Conservation (phyloP, 148 eudicot genomes). For the Salicornia ramosissima region DNA sequence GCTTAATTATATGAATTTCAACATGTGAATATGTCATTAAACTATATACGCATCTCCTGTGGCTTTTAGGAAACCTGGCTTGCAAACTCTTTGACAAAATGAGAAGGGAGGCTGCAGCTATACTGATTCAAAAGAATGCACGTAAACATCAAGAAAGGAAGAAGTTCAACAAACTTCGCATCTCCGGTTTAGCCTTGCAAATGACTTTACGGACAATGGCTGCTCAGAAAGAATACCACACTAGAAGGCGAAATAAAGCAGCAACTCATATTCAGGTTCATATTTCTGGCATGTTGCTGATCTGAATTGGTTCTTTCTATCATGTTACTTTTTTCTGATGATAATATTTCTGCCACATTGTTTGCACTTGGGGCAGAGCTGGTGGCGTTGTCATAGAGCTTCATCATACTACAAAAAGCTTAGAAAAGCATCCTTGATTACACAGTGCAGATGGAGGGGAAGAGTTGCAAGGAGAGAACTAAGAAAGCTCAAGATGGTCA, state of each 20-base stretch:
- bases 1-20: neutral
- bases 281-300: slow-evolving; percentile 11
- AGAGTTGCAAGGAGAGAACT: slow-evolving; percentile 64
- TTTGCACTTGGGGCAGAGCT: slow-evolving; percentile 38
- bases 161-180: slow-evolving; percentile 46
- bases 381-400: slow-evolving; percentile 77
- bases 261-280: slow-evolving; percentile 70
- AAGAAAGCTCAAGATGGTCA: slow-evolving; percentile 85
- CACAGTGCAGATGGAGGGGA: slow-evolving; percentile 96
- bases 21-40: neutral
- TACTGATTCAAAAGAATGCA: slow-evolving; percentile 56
- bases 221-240: slow-evolving; percentile 59
- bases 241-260: slow-evolving; percentile 66
- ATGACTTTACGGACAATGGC: slow-evolving; percentile 66
- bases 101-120: slow-evolving; percentile 75
- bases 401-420: slow-evolving; percentile 61
- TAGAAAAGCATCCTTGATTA: slow-evolving; percentile 56
- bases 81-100: slow-evolving; percentile 43
- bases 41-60: slow-evolving; percentile 13
- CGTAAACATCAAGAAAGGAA: slow-evolving; percentile 55
- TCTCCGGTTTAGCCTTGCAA: slow-evolving; percentile 63
- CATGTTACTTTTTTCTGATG: neutral
- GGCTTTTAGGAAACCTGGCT: slow-evolving; percentile 61
- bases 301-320: slow-evolving; percentile 13
- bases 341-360: slow-evolving; percentile 20